A percentile compares a stretch with the other conserved stretches of the same genome.
phyloP scores from a whole-genome alignment of 1,284 basidiomycete genomes.

The Fomitopsis pinicola region DNA sequence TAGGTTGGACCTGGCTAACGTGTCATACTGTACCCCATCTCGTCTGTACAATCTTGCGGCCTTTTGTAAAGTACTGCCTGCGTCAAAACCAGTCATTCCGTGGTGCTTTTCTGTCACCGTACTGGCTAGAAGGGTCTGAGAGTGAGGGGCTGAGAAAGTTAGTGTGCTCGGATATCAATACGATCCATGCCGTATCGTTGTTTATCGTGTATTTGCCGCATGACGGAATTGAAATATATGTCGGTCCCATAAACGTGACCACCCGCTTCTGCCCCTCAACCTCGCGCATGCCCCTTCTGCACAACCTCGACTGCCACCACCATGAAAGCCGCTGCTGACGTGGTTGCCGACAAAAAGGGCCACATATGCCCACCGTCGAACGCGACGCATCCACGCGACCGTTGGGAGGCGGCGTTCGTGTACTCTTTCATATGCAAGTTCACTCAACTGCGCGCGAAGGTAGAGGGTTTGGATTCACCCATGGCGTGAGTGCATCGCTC shows the following conservation, averaged over 20 bases:
- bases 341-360: conserved; percentile 45
- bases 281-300: conserved; percentile 25
- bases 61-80: conserved; percentile 3
- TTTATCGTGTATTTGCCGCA: conserved; percentile 32
- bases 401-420: conserved; percentile 82
- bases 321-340: conserved; percentile 25
- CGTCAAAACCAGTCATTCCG: not conserved
- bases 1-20: conserved; percentile 77
- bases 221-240: conserved; percentile 28
- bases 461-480: conserved; percentile 70
- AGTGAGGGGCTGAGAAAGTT: not conserved
- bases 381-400: conserved; percentile 68
- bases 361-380: conserved; percentile 72
- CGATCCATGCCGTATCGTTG: conserved; percentile 11
- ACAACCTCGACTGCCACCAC: conserved; percentile 16
- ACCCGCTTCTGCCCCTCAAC: conserved; percentile 18
- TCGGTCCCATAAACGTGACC: conserved; percentile 27
- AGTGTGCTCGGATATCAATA: not conserved
- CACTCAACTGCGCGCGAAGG: conserved; percentile 64
- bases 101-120: not conserved
- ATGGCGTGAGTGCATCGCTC: conserved; percentile 61
- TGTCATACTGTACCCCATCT: not conserved
- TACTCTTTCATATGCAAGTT: conserved; percentile 81
- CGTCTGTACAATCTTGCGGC: conserved; percentile 4
- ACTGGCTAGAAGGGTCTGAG: not conserved